Conservation (phyloP, 225 moss, liverwort and hornwort species). For the Climacium dendroides region DNA sequence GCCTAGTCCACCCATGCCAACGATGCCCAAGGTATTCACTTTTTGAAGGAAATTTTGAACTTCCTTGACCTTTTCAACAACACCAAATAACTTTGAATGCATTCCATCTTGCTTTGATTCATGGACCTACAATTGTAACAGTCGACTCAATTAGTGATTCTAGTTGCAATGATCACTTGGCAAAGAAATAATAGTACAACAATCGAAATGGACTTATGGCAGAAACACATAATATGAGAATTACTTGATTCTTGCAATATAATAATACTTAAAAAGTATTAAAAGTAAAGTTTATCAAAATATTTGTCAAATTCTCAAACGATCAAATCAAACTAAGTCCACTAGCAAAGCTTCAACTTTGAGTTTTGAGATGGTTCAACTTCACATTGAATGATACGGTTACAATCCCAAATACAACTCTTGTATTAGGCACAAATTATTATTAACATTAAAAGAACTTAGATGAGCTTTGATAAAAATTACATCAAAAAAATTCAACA, state of each 20-base stretch:
- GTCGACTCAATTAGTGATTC: not conserved
- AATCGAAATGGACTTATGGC: not conserved
- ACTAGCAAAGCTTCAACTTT: too few species aligned
- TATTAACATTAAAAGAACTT: too few species aligned
- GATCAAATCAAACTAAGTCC: too few species aligned
- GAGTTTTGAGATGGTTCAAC: too few species aligned
- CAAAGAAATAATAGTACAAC: not conserved
- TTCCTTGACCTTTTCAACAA: not conserved
- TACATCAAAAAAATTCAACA: too few species aligned
- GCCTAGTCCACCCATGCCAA: not conserved
- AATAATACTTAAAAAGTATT: not conserved
- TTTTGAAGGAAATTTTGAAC: not conserved
- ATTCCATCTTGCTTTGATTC: not conserved
- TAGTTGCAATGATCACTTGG: not conserved
- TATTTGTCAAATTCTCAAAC: too few species aligned
- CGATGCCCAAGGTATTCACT: not conserved
- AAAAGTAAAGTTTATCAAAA: too few species aligned
- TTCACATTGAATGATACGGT: too few species aligned
- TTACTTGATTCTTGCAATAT: not conserved
- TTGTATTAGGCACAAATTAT: too few species aligned
- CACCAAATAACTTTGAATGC: not conserved
- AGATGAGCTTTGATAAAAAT: too few species aligned
- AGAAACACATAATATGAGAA: not conserved
- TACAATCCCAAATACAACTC: too few species aligned
- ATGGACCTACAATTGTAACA: not conserved